Percentiles rank a stretch among this genome's conserved stretches.
These are phyloP conservation scores for Begonia masoniana DNA, from an alignment of 306 rosid species.

Conservation along the genomic window DNA sequence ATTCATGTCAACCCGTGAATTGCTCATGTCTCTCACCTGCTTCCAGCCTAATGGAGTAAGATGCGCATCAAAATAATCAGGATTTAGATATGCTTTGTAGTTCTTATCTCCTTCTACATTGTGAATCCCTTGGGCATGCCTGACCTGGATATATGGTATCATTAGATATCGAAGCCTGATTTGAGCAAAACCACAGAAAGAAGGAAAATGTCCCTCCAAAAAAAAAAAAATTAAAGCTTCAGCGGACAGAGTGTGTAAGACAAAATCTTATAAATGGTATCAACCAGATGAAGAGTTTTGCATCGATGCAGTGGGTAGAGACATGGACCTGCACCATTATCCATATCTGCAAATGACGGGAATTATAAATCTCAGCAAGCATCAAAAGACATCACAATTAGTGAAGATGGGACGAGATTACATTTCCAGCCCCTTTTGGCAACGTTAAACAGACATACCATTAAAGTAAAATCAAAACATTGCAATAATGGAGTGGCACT, in stretches of 20 bases:
- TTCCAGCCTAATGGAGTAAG: constrained; percentile 45
- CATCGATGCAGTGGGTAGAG: constrained; percentile 34
- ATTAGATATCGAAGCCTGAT: constrained; percentile 20
- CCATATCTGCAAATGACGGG: constrained; percentile 26
- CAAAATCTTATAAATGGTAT: constrained; percentile 9
- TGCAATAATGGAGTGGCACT: no score
- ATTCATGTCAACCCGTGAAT: not conserved
- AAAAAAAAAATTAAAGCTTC: constrained; percentile 15
- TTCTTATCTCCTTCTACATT: constrained; percentile 41
- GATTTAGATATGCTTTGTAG: constrained; percentile 32
- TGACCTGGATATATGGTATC: constrained; percentile 37
- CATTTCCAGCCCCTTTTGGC: no score
- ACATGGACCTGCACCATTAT: constrained; percentile 29
- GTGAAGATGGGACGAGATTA: no score
- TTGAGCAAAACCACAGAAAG: constrained; percentile 16
- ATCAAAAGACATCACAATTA: no score
- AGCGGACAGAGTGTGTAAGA: constrained; percentile 7
- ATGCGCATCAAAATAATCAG: constrained; percentile 38
- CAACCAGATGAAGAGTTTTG: constrained; percentile 46
- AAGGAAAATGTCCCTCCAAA: constrained; percentile 21
- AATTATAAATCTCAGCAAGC: no score
- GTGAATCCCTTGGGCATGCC: constrained; percentile 52
- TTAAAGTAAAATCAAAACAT: no score
- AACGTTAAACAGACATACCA: no score
- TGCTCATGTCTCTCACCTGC: constrained; percentile 20